phyloP scores from a whole-genome alignment of 1,284 basidiomycete species.

The Flammula alnicola region DNA sequence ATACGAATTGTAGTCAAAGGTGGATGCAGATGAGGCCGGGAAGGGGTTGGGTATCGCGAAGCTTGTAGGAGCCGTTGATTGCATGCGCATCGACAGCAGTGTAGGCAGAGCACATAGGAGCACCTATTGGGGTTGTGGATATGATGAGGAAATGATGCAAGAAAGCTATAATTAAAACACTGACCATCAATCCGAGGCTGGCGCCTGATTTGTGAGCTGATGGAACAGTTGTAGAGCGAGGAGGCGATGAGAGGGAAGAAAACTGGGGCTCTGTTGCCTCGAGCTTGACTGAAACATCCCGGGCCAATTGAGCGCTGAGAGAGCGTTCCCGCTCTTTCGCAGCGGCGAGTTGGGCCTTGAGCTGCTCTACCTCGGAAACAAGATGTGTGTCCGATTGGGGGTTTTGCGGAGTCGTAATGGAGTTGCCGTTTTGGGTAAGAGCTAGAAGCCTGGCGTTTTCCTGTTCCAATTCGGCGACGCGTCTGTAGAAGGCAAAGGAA shows the following conservation, averaged over 20 bases:
- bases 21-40: constrained; percentile 44
- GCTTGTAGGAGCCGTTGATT: constrained; percentile 53
- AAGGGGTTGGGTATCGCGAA: constrained; percentile 58
- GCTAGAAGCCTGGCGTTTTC: constrained; percentile 73
- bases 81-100: constrained; percentile 67
- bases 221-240: constrained; percentile 42
- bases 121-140: constrained; percentile 47
- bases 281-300: constrained; percentile 51
- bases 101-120: constrained; percentile 74
- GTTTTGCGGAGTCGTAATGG: too few species aligned
- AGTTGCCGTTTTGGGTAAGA: constrained; percentile 54
- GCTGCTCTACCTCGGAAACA: constrained; percentile 57
- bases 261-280: constrained; percentile 40
- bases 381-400: not conserved
- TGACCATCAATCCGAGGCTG: constrained; percentile 72
- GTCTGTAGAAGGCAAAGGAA: constrained; percentile 44
- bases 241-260: constrained; percentile 34
- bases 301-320: constrained; percentile 61
- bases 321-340: constrained; percentile 69
- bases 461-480: constrained; percentile 76
- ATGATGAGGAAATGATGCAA: constrained; percentile 19
- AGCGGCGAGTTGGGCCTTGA: constrained; percentile 65
- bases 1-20: constrained; percentile 49
- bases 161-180: constrained; percentile 25
- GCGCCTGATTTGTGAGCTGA: constrained; percentile 61